phyloP scores from a whole-genome alignment of 768 basidiomycete species.

The Omphalotus guepiniiformis region DNA sequence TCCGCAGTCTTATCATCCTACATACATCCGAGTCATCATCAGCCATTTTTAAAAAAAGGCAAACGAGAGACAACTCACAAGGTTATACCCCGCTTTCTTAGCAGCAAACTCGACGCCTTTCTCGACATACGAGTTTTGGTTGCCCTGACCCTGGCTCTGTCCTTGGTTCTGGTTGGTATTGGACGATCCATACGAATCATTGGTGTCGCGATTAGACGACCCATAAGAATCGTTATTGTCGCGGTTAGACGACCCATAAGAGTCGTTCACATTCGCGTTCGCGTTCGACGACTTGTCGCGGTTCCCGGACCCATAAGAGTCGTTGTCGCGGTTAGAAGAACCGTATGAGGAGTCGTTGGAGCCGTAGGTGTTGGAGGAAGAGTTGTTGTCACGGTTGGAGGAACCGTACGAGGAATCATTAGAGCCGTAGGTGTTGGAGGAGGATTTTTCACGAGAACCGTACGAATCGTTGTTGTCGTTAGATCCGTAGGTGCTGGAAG shows the following conservation, averaged over 20 bases:
- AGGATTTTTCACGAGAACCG: too few relatives aligned
- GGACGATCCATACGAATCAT: constrained; percentile 14
- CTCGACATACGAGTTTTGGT: constrained; percentile 24
- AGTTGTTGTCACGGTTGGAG: constrained; percentile 3
- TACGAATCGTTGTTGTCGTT: constrained; percentile 9
- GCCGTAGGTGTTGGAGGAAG: constrained; percentile 1
- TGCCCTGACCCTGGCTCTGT: constrained; percentile 2
- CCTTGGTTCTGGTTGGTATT: constrained; percentile 18
- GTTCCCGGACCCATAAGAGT: constrained; percentile 10
- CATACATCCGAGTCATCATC: neutral
- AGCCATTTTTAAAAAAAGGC: neutral
- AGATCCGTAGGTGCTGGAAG: neutral
- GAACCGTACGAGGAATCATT: constrained; percentile 6
- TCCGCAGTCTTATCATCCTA: constrained; percentile 31
- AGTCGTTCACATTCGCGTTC: constrained; percentile 5
- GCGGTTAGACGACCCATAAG: neutral
- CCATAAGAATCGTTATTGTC: constrained; percentile 6
- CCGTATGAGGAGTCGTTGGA: neutral
- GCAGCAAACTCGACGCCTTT: constrained; percentile 23
- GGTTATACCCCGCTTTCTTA: constrained; percentile 24
- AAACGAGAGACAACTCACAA: constrained; percentile 17
- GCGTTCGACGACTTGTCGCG: constrained; percentile 7
- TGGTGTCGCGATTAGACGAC: neutral
- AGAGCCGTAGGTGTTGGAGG: too few relatives aligned
- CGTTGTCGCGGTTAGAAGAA: neutral